Conservation (phyloP, 2,329 filamentous ascomycete genomes). For the Monosporascus sp. region DNA sequence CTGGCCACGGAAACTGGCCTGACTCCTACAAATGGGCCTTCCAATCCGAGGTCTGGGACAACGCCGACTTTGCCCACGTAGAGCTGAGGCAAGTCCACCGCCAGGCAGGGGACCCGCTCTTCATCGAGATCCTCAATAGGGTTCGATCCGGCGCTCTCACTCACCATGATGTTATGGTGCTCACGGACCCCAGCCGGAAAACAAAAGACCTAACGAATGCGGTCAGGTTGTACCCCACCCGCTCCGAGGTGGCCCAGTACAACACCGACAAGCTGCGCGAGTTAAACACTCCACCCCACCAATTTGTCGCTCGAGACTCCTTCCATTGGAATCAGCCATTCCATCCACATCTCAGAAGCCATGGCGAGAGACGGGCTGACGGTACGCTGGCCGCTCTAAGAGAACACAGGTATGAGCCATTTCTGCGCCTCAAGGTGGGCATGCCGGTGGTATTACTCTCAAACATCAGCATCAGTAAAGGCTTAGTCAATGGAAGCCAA, state of each 20-base stretch:
- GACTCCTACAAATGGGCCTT: slow-evolving; percentile 55
- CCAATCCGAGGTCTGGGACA: slow-evolving; percentile 43
- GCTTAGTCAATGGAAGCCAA: slow-evolving; percentile 37
- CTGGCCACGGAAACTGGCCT: slow-evolving; percentile 26
- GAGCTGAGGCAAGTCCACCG: slow-evolving; percentile 47
- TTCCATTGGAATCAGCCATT: slow-evolving; percentile 28
- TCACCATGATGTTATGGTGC: slow-evolving; percentile 26
- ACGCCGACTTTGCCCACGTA: slow-evolving; percentile 44
- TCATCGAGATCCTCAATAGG: slow-evolving; percentile 47
- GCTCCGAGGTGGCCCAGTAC: slow-evolving; percentile 23
- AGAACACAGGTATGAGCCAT: slow-evolving; percentile 35
- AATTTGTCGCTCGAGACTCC: slow-evolving; percentile 27
- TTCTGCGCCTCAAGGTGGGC: slow-evolving; percentile 36
- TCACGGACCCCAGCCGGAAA: slow-evolving; percentile 35
- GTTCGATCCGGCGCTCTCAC: slow-evolving; percentile 39
- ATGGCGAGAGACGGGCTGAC: slow-evolving; percentile 3
- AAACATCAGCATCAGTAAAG: slow-evolving; percentile 33
- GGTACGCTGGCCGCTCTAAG: slow-evolving; percentile 21
- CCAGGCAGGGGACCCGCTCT: slow-evolving; percentile 41
- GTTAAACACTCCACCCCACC: slow-evolving; percentile 10
- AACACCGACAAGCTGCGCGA: slow-evolving; percentile 22
- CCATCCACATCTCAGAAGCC: slow-evolving; percentile 12
- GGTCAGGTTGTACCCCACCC: slow-evolving; percentile 34
- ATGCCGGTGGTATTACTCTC: slow-evolving; percentile 43
- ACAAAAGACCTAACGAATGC: slow-evolving; percentile 24